These are phyloP conservation scores for Pseudogymnoascus sp. DNA, from an alignment of 2,329 filamentous ascomycete species.

Conservation along the genomic window DNA sequence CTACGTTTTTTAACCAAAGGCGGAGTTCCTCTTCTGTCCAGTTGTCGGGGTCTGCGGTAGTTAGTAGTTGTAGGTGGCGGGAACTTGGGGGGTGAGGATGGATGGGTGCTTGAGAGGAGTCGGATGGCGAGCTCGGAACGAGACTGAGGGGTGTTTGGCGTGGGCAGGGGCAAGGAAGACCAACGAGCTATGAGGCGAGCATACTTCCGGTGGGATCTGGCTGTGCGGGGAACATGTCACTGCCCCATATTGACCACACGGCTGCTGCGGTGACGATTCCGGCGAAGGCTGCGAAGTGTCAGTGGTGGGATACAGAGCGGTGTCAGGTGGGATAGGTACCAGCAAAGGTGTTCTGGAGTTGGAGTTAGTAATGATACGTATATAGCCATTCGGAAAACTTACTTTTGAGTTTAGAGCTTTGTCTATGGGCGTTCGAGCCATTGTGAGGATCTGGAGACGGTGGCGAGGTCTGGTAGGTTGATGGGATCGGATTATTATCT, in stretches of 20 bases:
- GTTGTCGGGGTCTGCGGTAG: constrained; percentile 45
- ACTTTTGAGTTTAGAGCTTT: constrained; percentile 63
- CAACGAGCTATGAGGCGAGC: constrained; percentile 23
- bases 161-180: not conserved
- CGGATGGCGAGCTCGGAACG: not conserved
- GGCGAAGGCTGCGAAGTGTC: constrained; percentile 55
- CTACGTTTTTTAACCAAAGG: constrained; percentile 72
- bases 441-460: constrained; percentile 29
- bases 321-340: constrained; percentile 37
- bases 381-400: constrained; percentile 19
- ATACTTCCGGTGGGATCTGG: constrained; percentile 70
- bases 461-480: not conserved
- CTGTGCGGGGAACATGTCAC: constrained; percentile 70
- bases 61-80: not conserved
- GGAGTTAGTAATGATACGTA: constrained; percentile 9
- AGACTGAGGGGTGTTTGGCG: not conserved
- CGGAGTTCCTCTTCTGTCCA: constrained; percentile 79
- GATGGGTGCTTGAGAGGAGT: not conserved
- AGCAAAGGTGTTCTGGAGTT: constrained; percentile 55
- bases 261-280: constrained; percentile 75
- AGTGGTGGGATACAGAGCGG: constrained; percentile 1
- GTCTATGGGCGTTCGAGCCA: constrained; percentile 55
- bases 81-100: not conserved
- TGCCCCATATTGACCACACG: constrained; percentile 77
- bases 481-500: not conserved